Evolutionary conservation across 495 filamentous ascomycete genomes (phyloP), one percentile per base, ranked within the genome.

Genomic region (Baudoinia panamericana): DNA sequence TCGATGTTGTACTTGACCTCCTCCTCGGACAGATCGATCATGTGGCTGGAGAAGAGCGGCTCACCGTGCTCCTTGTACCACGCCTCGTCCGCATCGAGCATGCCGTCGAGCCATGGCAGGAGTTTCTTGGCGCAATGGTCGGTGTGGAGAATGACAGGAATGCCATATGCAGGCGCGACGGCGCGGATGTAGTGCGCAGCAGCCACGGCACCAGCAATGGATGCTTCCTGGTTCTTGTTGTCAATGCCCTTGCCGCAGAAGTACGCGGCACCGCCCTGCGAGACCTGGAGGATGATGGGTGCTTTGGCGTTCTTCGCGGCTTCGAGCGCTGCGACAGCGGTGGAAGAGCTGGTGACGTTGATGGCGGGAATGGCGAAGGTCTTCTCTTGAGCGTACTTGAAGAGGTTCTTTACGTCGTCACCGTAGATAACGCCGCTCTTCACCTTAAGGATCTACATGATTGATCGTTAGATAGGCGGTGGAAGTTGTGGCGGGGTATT

Each of bases 21-120:
- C 69, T 96, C 90, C 71, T 95, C 88, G 24, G 73, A 78, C 55
- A 97, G 59, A 64, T 97, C 90, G 54, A 99, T 93, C 90, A 99
- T 96, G 73, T 99, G 90, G 53, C 68, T 76, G 56, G 77, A 84
- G 75, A 88, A 99, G 32, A 97, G 80, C 41, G 92, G 90, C 61
- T 86, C 79, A 62, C 82, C 82, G 62, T 92, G 76, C 55, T 75
- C 57, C 73, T 93, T 87, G 80, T 88, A 92, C 70, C 87, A 84
- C 37, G 64, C 66, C 77, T 99, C 92, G 59, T 94, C 86, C 39
- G 70, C 81, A 49, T 85, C 83, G 34, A 96, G 63, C 78, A 97
- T 87, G 53, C 90, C 90, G 60, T 96, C 90, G 53, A 97, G 66
- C 90, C 92, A 95, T 30, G 57, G 57, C 10, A 64, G 55, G 4